Evolutionary conservation across 371 early-diverging fungal species (phyloP).

Genomic region (Mucor velutinosus): DNA sequence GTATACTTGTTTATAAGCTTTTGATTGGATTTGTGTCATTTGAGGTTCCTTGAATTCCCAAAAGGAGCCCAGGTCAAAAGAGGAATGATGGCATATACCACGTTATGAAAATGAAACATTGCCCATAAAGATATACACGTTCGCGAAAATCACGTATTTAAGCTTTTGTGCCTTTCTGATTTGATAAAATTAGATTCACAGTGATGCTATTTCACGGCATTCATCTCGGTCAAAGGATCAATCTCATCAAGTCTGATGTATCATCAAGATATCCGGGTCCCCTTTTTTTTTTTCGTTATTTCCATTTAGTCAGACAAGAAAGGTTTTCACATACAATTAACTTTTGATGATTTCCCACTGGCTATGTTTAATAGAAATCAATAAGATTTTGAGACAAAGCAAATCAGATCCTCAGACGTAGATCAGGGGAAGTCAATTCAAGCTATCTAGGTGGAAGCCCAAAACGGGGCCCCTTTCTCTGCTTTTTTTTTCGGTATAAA

Average conservation of each 20-base stretch:
- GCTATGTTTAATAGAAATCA: neutral
- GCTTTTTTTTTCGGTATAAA: neutral
- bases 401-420: neutral
- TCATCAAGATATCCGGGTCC: neutral
- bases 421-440: conserved; percentile 8
- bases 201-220: neutral
- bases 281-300: neutral
- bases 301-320: neutral
- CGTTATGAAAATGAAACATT: conserved; percentile 1
- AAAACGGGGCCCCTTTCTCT: neutral
- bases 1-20: neutral
- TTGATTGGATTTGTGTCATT: conserved; percentile 4
- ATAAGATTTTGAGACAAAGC: neutral
- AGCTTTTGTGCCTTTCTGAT: neutral
- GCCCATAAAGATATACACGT: neutral
- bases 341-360: neutral
- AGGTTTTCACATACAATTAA: neutral
- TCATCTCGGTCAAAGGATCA: neutral
- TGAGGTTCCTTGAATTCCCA: conserved; percentile 4
- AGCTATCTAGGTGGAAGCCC: neutral
- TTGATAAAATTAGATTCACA: neutral
- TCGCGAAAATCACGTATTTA: neutral
- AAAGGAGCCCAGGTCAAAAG: neutral
- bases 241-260: neutral
- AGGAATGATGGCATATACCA: neutral